Base-by-base conservation (phyloP, 352 stramenopile species). In the Phytophthora gonapodyides region DNA sequence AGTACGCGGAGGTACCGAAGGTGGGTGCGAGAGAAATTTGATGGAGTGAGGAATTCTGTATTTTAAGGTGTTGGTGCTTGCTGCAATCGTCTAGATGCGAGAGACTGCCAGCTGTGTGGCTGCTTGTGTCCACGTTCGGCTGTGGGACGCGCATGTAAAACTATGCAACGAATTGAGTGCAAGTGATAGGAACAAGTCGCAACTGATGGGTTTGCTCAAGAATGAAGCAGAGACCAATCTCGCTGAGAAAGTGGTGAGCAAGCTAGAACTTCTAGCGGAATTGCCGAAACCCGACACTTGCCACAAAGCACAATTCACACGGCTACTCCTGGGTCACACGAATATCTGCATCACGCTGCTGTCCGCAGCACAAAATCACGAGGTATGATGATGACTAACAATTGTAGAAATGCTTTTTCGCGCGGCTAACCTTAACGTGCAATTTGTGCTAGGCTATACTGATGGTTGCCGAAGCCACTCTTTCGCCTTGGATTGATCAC, bases 401-500 rank as follows among this genome's bases (percentile, higher is more conserved):
- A 7, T 42, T 24, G 13, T 5, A 31, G 1, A 15, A 7, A 4
- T 27, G 5, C 36, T 43, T 56, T 19, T 47, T 34, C n/a, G n/a
- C 31, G 16, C 15, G 35, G 40, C 17, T 61, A 57, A 62, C 15
- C 24, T 48, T 5, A 40, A 36, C 30, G 17, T 45, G 33, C 16
- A 40, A 38, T 48, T 38, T 70, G 43, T 51, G 43, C 19, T 37
- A 85, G 76, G 59, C 44, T 37, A 48, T 80, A 17, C 35, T 68
- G 1, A 17, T 50, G 5, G 64, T 71, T 27, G 60, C 64, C 7
- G 40, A 71, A 52, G 67, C 27, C 5, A 68, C 62, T 0, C 15
- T 86, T 5, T 67, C 55, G 34, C 50, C 42, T 24, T 94, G 84
- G 84, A 88, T 92, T 24, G 50, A 54, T 11, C 76, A 92, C 60